Base-by-base conservation (phyloP, 2,329 filamentous ascomycete genomes). In the Zymoseptoria crescenta region DNA sequence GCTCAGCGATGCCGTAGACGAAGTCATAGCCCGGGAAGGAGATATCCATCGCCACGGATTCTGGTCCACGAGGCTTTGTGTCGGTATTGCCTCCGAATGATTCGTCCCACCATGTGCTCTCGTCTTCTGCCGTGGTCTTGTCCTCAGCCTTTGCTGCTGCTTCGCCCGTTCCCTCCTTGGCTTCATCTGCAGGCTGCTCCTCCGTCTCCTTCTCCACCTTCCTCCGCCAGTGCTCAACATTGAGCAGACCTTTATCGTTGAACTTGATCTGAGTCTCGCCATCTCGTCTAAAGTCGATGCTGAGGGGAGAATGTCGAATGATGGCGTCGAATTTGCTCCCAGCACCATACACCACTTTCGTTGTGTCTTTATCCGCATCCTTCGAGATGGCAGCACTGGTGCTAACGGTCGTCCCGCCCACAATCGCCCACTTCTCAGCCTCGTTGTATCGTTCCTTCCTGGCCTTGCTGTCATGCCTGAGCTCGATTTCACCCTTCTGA, bases 41-140 rank as follows among this genome's bases (percentile, higher is more conserved):
- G 67, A 99, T 93, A 71, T 99, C 94, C 59, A 99, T 76, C 13
- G 84, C 91, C 51, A 99, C 81, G 71, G 92, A 94, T 75, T 99
- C 94, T 0, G 94, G 94, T 1, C 94, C 94, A 69, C 86, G 86
- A n/a, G 94, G 93, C 76, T 99, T 99, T 4, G 87, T 84, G 74
- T 99, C 94, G 0, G 92, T 97, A 73, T 94, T 96, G 62, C 93
- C 92, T 64, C 93, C 93, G 74, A 99, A 99, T 0, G 83, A 84
- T 77, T 99, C 94, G 6, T 99, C 94, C 94, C 94, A 99, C 91
- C 91, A 96, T 3, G 92, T 96, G 75, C 87, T 88, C 72, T 96
- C 89, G 65, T 94, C 89, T 64, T 88, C 84, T 13, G 79, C 80
- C 9, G 76, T 69, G 41, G 73, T 70, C 41, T 73, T 62, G 49